These are phyloP conservation scores for Comarum palustre DNA, from an alignment of 306 rosid species.

Conservation along the genomic window DNA sequence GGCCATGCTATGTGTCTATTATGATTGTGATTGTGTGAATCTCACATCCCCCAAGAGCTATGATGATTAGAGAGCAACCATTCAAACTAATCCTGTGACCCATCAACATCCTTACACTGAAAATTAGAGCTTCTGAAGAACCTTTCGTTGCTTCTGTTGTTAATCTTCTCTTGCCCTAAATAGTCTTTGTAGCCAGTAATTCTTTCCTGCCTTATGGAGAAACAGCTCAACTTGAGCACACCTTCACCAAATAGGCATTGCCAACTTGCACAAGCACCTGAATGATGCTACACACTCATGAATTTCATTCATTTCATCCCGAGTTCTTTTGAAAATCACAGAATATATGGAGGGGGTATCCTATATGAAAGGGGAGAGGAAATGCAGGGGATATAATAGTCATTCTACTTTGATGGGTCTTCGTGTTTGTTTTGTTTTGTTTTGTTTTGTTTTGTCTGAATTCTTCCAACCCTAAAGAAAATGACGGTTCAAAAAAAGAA, in stretches of 20 bases:
- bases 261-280: conserved; percentile 52
- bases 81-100: conserved; percentile 41
- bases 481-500: neutral
- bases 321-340: conserved; percentile 25
- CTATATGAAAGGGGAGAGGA: conserved; percentile 5
- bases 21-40: conserved; percentile 25
- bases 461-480: conserved; percentile 15
- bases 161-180: conserved; percentile 30
- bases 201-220: conserved; percentile 30
- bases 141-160: conserved; percentile 38
- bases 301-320: conserved; percentile 29
- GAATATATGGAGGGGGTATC: neutral
- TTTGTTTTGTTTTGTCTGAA: neutral
- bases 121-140: conserved; percentile 46
- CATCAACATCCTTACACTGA: conserved; percentile 53
- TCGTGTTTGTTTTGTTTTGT: neutral
- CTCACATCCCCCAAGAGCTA: conserved; percentile 34
- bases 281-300: conserved; percentile 41
- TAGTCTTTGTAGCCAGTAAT: conserved; percentile 27
- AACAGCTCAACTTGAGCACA: conserved; percentile 31
- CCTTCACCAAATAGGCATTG: conserved; percentile 35
- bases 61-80: conserved; percentile 45
- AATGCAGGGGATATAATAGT: conserved; percentile 33
- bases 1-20: conserved; percentile 21
- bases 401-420: neutral